Evolutionary conservation across 2,329 filamentous ascomycete species (phyloP).

Genomic region (Karstenula rhodostoma): DNA sequence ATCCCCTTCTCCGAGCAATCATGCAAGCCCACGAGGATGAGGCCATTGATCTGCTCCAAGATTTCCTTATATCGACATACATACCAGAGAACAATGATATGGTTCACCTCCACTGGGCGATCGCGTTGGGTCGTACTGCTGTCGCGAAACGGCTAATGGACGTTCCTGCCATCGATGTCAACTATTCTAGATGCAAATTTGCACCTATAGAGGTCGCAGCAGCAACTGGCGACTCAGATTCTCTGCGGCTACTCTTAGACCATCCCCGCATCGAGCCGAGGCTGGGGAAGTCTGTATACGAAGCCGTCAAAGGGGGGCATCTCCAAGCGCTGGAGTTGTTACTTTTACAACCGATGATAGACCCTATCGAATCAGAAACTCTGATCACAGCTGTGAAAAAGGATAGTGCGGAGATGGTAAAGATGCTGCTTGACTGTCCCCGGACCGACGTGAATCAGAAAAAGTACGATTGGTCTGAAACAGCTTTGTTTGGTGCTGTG

Average conservation of each 20-base stretch:
- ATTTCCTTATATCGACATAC: background rate
- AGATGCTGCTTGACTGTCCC: background rate
- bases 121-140: background rate
- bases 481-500: constrained; percentile 12
- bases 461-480: background rate
- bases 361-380: background rate
- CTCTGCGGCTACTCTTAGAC: background rate
- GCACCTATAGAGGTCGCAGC: background rate
- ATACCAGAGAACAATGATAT: too few relatives aligned
- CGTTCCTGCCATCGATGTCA: background rate
- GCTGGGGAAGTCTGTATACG: background rate
- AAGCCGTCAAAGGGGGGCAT: background rate
- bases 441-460: background rate
- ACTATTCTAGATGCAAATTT: background rate
- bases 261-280: background rate
- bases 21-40: background rate
- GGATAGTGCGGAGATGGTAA: background rate
- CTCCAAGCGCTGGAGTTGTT: background rate
- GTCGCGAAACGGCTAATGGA: background rate
- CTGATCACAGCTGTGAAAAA: background rate
- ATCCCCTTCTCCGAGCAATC: background rate
- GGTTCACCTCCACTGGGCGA: background rate
- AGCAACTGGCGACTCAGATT: background rate
- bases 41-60: background rate
- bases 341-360: background rate